Base-by-base conservation (phyloP, 2,329 filamentous ascomycete genomes). In the Aureobasidium sp. region DNA sequence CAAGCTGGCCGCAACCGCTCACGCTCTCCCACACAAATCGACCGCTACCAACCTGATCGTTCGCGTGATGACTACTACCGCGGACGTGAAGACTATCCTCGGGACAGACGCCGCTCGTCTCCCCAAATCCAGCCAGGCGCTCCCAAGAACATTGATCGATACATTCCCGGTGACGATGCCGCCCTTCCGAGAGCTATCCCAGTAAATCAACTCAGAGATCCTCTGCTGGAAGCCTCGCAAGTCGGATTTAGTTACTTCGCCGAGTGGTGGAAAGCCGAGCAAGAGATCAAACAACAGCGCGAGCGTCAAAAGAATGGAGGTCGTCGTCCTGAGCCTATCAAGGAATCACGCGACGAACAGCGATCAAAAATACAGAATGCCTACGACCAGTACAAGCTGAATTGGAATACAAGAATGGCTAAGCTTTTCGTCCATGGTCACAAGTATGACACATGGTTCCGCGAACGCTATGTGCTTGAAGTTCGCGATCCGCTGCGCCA, bases 371-470 rank as follows among this genome's bases (percentile, higher is more conserved):
- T 93, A 23, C 89, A 93, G 66, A 78, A 79, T 23, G 83, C 83
- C 3, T 87, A 87, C 63, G 84, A 86, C 67, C 72, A 78, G 42
- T 87, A 87, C 75, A 87, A 87, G 70, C 54, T 64, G 23, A 62
- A 62, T 21, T 64, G 63, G 63, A 64, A 64, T 49, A 60, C 63
- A 19, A 81, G 82, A 65, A 93, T 96, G 87, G 92, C 94, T 0
- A 86, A 91, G 65, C 80, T 83, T 1, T 99, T 99, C 71, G 94
- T 99, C 43, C 84, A 87, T 53, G 88, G 91, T 67, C 94, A 99
- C 75, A 96, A 95, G 72, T 85, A 86, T 45, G 94, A 99, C 73
- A 93, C 99, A 71, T 99, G 94, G 94, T 99, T 99, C 77, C 90
- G 87, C 67, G 94, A 99, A 74, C 86, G 90, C 71, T 99, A 99